Conservation (phyloP, 2,329 filamentous ascomycete genomes). For the Penicillium brasilianum region DNA sequence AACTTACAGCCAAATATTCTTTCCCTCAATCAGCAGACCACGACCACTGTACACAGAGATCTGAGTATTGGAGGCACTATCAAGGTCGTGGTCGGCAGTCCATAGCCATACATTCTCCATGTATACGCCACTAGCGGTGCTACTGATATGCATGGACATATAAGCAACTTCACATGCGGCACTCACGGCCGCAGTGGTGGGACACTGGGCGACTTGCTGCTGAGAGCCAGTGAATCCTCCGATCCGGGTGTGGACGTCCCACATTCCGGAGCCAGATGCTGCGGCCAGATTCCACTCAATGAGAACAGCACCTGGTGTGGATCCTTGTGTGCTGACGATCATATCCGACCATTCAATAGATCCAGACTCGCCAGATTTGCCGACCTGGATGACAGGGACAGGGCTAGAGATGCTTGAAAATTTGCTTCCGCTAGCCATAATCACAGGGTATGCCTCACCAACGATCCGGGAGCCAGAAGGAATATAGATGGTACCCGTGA, state of each 20-base stretch:
- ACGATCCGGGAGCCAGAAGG: conserved; percentile 58
- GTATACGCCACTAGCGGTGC: conserved; percentile 44
- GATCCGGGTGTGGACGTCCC: conserved; percentile 60
- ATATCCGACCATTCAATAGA: conserved; percentile 73
- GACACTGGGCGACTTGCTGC: conserved; percentile 50
- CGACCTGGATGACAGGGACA: conserved; percentile 70
- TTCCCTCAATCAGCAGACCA: conserved; percentile 57
- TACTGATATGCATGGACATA: conserved; percentile 46
- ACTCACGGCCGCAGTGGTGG: conserved; percentile 46
- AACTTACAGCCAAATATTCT: conserved; percentile 46
- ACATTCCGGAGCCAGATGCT: conserved; percentile 57
- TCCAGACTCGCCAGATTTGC: conserved; percentile 66
- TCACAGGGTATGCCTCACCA: conserved; percentile 61
- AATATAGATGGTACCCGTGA: conserved; percentile 54
- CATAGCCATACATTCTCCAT: conserved; percentile 60
- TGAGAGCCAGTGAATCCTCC: conserved; percentile 58
- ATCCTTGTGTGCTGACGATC: conserved; percentile 70
- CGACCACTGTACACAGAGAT: conserved; percentile 60
- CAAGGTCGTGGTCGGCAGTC: conserved; percentile 62
- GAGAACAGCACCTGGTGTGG: conserved; percentile 69
- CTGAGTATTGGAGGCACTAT: conserved; percentile 54
- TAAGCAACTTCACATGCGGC: conserved; percentile 43
- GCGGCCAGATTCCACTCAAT: conserved; percentile 74
- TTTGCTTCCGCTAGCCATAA: conserved; percentile 61
- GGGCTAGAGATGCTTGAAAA: conserved; percentile 65